Evolutionary conservation across 2,329 filamentous ascomycete genomes (phyloP).

Genomic region (Alternaria sp.): DNA sequence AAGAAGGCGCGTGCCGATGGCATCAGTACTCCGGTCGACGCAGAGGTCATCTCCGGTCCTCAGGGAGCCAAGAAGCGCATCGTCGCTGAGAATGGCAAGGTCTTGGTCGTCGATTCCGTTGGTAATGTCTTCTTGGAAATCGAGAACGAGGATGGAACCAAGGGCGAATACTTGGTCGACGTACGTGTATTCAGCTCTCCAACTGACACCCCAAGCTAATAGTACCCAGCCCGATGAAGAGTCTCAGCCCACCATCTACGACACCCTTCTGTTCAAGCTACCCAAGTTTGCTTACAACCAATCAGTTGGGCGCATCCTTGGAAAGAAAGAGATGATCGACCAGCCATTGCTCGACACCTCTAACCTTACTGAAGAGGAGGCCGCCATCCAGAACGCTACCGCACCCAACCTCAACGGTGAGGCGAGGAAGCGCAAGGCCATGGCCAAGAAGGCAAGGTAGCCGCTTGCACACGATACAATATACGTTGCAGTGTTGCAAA

Average conservation of each 20-base stretch:
- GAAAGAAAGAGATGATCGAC: constrained; percentile 50
- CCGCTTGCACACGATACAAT: background rate
- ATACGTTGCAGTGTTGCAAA: background rate
- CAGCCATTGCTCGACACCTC: constrained; percentile 49
- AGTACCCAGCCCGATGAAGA: constrained; percentile 76
- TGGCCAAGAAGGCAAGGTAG: constrained; percentile 40
- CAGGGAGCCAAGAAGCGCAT: constrained; percentile 85
- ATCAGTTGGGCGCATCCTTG: constrained; percentile 55
- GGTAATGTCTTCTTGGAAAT: constrained; percentile 97
- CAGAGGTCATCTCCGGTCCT: constrained; percentile 63
- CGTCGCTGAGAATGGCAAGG: constrained; percentile 92
- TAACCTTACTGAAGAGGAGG: constrained; percentile 51
- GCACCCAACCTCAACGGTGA: constrained; percentile 58
- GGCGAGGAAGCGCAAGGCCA: constrained; percentile 52
- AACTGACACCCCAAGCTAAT: constrained; percentile 26
- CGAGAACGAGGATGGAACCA: constrained; percentile 83
- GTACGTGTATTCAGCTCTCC: constrained; percentile 58
- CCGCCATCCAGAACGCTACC: constrained; percentile 54
- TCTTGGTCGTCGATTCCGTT: constrained; percentile 87
- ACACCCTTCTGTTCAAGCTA: constrained; percentile 83
- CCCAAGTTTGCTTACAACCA: constrained; percentile 75
- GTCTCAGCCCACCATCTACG: constrained; percentile 74
- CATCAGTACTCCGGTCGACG: constrained; percentile 64
- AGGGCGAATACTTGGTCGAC: constrained; percentile 85
- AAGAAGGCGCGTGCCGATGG: constrained; percentile 65